Evolutionary conservation across 1,284 basidiomycete genomes (phyloP), one percentile per base, ranked within the genome.

Genomic region (Ceratobasidium sp.): DNA sequence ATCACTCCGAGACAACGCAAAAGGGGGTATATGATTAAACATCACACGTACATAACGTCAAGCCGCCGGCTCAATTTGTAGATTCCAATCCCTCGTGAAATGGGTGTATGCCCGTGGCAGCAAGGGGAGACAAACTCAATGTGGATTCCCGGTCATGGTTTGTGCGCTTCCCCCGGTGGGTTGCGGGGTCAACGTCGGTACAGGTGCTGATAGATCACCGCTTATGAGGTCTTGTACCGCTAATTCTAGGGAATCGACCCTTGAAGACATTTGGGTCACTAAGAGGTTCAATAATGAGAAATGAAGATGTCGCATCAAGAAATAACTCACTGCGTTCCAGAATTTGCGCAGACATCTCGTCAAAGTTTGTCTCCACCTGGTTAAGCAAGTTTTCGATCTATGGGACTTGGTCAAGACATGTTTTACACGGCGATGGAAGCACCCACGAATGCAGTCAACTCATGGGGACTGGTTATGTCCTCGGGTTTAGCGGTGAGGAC

Each of bases 221-320:
- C 91, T 94, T 81, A 95, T 94, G 70, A 95, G 93, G 82, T 95
- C 94, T 81, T 94, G 93, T 73, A 95, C 94, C 12, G 93, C 90
- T 27, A 90, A 89, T 83, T 95, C 94, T 35, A 95, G 86, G 6
- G 92, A 89, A 81, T 95, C 93, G n/a, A 95, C 93, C 62, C 94
- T 88, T 55, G 89, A 88, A 3, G 94, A 94, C 94, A 95, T 95
- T 82, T 94, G 92, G 74, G 86, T 88, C 94, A 95, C 93, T 95
- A 82, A 74, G 78, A 81, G 71, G 33, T 18, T 73, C 60, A 41
- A 50, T 48, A 70, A 30, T 54, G 27, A 71, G 3, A 30, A 62
- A 77, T 23, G 52, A 76, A 64, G 50, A 30, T 78, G 27, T n/a
- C n/a, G 59, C 30, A 50, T 12, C n/a, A 12, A 35, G 16, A 16